These are phyloP conservation scores for Curvularia sp. DNA, from an alignment of 2,329 filamentous ascomycete species.

Conservation along the genomic window DNA sequence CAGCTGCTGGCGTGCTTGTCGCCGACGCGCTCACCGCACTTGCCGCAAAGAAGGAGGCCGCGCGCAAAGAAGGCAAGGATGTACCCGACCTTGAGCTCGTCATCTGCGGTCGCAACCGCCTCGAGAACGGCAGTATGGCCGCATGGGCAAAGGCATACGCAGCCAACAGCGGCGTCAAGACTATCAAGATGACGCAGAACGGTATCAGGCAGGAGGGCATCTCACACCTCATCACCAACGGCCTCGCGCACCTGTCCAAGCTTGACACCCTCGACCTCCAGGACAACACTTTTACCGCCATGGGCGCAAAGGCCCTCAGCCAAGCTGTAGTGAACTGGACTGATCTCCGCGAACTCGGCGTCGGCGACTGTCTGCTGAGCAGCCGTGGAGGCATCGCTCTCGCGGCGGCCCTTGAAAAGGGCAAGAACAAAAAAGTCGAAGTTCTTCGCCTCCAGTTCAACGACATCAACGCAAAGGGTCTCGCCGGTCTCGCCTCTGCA, in stretches of 20 bases:
- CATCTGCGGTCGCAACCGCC: constrained; percentile 91
- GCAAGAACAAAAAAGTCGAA: constrained; percentile 80
- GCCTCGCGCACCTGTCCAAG: constrained; percentile 71
- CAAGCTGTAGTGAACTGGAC: constrained; percentile 77
- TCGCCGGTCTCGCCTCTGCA: constrained; percentile 74
- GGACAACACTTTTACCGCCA: constrained; percentile 93
- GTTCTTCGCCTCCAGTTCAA: constrained; percentile 89
- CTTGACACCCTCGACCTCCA: constrained; percentile 87
- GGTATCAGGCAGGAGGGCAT: constrained; percentile 96
- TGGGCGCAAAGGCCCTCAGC: constrained; percentile 79
- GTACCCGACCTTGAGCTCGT: constrained; percentile 93
- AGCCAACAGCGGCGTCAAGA: constrained; percentile 79
- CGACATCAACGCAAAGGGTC: constrained; percentile 80
- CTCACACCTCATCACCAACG: constrained; percentile 77
- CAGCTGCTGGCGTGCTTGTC: constrained; percentile 85
- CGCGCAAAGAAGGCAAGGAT: constrained; percentile 71
- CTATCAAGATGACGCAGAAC: constrained; percentile 97
- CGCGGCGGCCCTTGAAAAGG: constrained; percentile 73
- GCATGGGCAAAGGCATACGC: constrained; percentile 91
- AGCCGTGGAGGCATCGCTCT: constrained; percentile 78
- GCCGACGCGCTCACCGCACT: constrained; percentile 86
- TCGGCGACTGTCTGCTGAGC: constrained; percentile 86
- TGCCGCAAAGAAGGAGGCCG: constrained; percentile 81
- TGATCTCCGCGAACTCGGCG: constrained; percentile 78
- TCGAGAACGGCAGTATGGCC: constrained; percentile 95